phyloP scores from a whole-genome alignment of 225 moss, liverwort and hornwort species.

The Physcomitrium patens region DNA sequence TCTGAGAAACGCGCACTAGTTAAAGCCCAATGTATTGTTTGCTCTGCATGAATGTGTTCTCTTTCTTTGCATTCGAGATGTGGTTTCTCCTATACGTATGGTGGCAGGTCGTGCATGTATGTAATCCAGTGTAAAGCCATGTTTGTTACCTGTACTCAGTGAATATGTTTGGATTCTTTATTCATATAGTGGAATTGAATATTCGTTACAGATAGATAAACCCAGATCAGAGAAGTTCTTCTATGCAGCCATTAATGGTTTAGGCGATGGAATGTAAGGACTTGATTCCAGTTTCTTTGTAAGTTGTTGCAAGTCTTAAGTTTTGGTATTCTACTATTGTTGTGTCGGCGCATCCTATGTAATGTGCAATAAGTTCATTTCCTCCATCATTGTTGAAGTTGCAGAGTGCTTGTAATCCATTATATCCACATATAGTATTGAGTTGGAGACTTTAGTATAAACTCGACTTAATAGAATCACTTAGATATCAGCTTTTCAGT shows the following conservation, averaged over 20 bases:
- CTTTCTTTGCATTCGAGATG: not conserved
- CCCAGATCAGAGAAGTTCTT: conserved; percentile 82
- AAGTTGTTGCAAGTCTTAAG: conserved; percentile 6
- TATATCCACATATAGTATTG: not conserved
- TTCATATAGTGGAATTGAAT: conserved; percentile 6
- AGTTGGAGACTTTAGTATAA: not conserved
- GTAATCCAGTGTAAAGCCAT: no score
- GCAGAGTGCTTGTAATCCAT: conserved; percentile 5
- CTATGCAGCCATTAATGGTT: conserved; percentile 76
- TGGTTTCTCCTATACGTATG: not conserved
- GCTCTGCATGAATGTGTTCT: conserved; percentile 30
- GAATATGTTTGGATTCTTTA: conserved; percentile 13
- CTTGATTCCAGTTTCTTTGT: conserved; percentile 9
- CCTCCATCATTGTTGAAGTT: not conserved
- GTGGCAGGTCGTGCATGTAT: conserved; percentile 12
- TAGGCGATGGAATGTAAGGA: conserved; percentile 78
- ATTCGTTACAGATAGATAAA: conserved; percentile 63
- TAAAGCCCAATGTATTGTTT: conserved; percentile 30
- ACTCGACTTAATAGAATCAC: not conserved
- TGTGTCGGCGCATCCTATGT: not conserved
- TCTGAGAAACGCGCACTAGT: conserved; percentile 26
- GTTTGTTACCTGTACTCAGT: not conserved
- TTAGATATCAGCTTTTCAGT: conserved; percentile 7
- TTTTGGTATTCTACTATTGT: conserved; percentile 8
- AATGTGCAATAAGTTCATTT: not conserved